Percentiles rank a stretch among this genome's conserved stretches.
Evolutionary conservation across 2,329 filamentous ascomycete genomes (phyloP).

Genomic region (Alternaria atra): DNA sequence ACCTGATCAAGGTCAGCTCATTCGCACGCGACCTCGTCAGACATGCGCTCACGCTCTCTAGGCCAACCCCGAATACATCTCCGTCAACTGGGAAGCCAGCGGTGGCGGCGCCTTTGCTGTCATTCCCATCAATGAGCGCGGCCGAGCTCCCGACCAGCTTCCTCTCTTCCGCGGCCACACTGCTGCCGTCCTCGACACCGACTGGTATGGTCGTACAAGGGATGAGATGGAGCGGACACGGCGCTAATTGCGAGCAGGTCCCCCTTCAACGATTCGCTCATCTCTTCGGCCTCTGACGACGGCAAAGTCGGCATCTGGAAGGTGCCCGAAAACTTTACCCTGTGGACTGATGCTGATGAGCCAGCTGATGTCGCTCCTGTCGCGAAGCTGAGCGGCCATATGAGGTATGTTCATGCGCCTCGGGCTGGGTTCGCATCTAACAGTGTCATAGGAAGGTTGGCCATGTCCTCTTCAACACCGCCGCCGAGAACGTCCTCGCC

Average conservation of each 20-base stretch:
- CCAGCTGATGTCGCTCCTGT: constrained; percentile 82
- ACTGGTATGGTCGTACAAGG: constrained; percentile 70
- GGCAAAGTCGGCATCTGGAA: constrained; percentile 97
- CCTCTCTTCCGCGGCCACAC: constrained; percentile 97
- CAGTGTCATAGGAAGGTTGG: constrained; percentile 80
- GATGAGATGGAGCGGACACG: not conserved
- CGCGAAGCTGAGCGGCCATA: constrained; percentile 84
- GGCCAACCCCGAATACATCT: constrained; percentile 95
- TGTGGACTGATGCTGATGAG: constrained; percentile 85
- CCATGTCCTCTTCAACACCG: constrained; percentile 96
- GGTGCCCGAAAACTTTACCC: constrained; percentile 86
- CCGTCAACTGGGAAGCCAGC: constrained; percentile 98
- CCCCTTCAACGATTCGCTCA: constrained; percentile 92
- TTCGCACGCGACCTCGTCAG: constrained; percentile 39
- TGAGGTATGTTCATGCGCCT: constrained; percentile 66
- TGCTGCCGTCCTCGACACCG: constrained; percentile 92
- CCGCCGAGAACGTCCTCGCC: constrained; percentile 93
- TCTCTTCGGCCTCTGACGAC: constrained; percentile 95
- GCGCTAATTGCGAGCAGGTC: constrained; percentile 67
- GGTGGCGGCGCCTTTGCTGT: constrained; percentile 97
- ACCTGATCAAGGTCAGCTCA: constrained; percentile 85
- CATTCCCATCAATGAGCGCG: constrained; percentile 87
- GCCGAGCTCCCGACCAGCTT: constrained; percentile 89
- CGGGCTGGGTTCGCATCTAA: constrained; percentile 23
- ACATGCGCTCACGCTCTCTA: constrained; percentile 54